Conservation (phyloP, 176 grass and related monocot genomes). For the Chloris gayana region DNA sequence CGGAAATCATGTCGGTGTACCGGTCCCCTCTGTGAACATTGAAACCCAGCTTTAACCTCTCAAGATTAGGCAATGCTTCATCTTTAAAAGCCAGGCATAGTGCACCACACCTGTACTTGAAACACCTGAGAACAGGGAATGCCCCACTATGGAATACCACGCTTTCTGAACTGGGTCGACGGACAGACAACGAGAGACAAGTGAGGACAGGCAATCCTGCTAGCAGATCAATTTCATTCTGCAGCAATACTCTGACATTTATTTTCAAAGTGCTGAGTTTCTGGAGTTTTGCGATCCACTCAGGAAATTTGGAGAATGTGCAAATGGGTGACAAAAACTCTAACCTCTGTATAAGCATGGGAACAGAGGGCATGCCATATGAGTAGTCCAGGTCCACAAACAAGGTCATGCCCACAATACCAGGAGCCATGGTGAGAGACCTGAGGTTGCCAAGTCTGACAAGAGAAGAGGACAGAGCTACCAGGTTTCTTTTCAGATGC, state of each 20-base stretch:
- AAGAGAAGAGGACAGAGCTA: too few species aligned
- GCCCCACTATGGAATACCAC: not conserved
- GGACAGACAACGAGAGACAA: not conserved
- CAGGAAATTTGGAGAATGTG: not conserved
- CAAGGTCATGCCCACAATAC: too few species aligned
- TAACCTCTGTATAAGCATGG: not conserved
- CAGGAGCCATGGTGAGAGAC: too few species aligned
- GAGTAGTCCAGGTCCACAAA: too few species aligned
- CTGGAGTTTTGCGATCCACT: not conserved
- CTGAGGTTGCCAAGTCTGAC: too few species aligned
- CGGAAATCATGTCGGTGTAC: not conserved
- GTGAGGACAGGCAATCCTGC: not conserved
- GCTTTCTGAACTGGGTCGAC: not conserved
- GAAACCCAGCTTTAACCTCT: conserved; percentile 14
- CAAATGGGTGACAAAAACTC: not conserved
- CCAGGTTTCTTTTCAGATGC: not conserved
- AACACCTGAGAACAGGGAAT: conserved; percentile 1
- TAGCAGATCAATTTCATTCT: conserved; percentile 1
- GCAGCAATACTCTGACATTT: not conserved
- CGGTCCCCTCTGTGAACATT: not conserved
- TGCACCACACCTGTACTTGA: not conserved
- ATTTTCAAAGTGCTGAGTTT: not conserved
- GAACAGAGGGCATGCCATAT: too few species aligned
- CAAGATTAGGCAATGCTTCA: conserved; percentile 17
- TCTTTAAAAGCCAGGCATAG: not conserved